These are phyloP conservation scores for Sugiyamaella pinicola DNA, from an alignment of 1,139 yeast species.

Conservation along the genomic window DNA sequence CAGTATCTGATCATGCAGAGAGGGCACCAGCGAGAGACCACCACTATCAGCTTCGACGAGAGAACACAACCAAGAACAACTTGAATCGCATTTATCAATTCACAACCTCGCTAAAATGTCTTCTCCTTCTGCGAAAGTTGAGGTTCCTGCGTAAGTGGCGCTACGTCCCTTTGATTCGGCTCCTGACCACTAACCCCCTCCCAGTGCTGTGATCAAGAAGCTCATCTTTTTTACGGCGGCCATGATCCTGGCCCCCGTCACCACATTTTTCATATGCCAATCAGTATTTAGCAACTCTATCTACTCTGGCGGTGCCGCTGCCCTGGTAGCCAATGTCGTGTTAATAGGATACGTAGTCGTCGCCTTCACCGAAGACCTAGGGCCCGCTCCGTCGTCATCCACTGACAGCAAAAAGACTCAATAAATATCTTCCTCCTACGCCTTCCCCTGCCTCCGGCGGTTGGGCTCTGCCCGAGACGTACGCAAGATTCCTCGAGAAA, in stretches of 20 bases:
- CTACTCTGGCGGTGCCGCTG: slow-evolving; percentile 87
- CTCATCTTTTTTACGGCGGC: slow-evolving; percentile 84
- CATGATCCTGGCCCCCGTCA: slow-evolving; percentile 79
- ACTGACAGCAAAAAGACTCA: slow-evolving; percentile 45
- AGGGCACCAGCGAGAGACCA: background rate
- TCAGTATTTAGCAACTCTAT: slow-evolving; percentile 54
- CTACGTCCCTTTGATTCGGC: background rate
- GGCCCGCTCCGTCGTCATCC: slow-evolving; percentile 37
- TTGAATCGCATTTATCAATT: background rate
- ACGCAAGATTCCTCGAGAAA: too few species aligned
- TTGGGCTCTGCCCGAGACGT: background rate
- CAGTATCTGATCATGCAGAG: background rate
- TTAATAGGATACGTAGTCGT: slow-evolving; percentile 81
- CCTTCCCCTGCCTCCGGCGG: background rate
- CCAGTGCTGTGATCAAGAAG: slow-evolving; percentile 63
- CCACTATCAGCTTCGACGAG: background rate
- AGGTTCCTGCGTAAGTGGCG: slow-evolving; percentile 16
- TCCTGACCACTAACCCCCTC: slow-evolving; percentile 19
- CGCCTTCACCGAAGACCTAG: slow-evolving; percentile 82
- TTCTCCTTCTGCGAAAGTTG: slow-evolving; percentile 8
- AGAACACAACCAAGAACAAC: background rate
- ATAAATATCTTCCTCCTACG: slow-evolving; percentile 19
- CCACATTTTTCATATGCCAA: slow-evolving; percentile 69
- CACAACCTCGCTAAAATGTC: background rate
- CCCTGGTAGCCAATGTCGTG: slow-evolving; percentile 82